Conservation (phyloP, 257 asterid species). For the Solanum boliviense region DNA sequence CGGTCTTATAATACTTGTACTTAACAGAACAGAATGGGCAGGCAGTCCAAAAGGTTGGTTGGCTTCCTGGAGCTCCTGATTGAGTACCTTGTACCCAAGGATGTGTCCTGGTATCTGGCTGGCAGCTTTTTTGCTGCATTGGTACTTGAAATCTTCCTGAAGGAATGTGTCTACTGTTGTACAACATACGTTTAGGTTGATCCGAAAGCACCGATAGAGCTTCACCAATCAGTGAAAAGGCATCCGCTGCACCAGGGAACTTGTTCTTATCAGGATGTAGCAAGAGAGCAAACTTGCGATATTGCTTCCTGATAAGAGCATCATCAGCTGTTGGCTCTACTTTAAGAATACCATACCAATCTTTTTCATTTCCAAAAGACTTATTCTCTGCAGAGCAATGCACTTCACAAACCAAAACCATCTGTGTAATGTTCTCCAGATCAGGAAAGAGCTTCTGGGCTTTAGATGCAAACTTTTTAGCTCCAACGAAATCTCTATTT, state of each 20-base stretch:
- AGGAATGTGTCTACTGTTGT: conserved; percentile 14
- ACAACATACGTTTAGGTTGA: conserved; percentile 8
- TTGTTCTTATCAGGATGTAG: conserved; percentile 61
- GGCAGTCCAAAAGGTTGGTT: conserved; percentile 30
- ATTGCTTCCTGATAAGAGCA: conserved; percentile 29
- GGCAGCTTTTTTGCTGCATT: conserved; percentile 9
- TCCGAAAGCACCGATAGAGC: conserved; percentile 40
- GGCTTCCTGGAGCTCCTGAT: neutral
- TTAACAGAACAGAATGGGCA: conserved; percentile 20
- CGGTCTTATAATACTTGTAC: conserved; percentile 11
- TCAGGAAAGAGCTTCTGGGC: conserved; percentile 38
- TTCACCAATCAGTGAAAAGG: conserved; percentile 37
- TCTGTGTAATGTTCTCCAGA: conserved; percentile 22
- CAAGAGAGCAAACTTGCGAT: conserved; percentile 30
- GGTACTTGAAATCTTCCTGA: conserved; percentile 10
- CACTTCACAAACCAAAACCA: conserved; percentile 49
- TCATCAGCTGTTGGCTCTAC: conserved; percentile 41
- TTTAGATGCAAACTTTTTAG: conserved; percentile 20
- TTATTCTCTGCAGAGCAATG: conserved; percentile 32
- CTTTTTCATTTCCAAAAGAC: conserved; percentile 20
- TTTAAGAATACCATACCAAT: conserved; percentile 48
- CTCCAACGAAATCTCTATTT: conserved; percentile 32
- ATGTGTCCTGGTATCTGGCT: conserved; percentile 11
- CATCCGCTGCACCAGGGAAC: conserved; percentile 48
- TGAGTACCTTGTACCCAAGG: conserved; percentile 19